phyloP scores from a whole-genome alignment of 495 filamentous ascomycete species.

The Penicillium nucicola region DNA sequence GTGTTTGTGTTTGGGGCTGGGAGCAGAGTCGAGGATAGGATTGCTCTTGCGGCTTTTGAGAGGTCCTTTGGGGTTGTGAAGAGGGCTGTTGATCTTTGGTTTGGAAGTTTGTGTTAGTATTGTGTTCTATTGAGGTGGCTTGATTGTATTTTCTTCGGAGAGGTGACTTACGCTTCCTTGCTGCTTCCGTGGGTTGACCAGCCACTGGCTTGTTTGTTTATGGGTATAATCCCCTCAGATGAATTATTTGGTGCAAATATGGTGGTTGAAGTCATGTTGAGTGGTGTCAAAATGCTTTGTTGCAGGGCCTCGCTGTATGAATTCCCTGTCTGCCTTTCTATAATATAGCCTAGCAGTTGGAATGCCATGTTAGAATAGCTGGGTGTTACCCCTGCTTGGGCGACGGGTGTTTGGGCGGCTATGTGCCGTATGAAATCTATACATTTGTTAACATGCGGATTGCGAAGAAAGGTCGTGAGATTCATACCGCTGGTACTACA shows the following conservation, averaged over 20 bases:
- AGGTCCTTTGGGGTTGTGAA: constrained; percentile 28
- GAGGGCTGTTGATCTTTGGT: constrained; percentile 21
- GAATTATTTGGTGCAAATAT: constrained; percentile 33
- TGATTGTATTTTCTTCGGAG: too few species aligned
- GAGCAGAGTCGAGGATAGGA: constrained; percentile 46
- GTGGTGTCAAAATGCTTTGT: constrained; percentile 32
- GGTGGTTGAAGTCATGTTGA: constrained; percentile 40
- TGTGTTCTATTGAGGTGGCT: neutral
- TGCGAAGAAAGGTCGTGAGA: neutral
- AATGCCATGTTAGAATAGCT: constrained; percentile 57
- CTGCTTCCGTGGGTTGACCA: constrained; percentile 16
- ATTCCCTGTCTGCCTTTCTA: constrained; percentile 48
- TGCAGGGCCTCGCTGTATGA: constrained; percentile 40
- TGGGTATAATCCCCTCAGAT: constrained; percentile 40
- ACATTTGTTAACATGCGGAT: neutral
- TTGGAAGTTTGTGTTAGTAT: constrained; percentile 6
- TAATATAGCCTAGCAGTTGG: constrained; percentile 50
- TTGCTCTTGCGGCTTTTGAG: constrained; percentile 40
- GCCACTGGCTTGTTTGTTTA: constrained; percentile 16
- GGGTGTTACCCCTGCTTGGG: constrained; percentile 30
- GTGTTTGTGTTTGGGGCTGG: constrained; percentile 32
- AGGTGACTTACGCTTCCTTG: constrained; percentile 21
- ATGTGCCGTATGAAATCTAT: constrained; percentile 8
- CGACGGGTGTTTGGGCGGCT: neutral
- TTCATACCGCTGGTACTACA: constrained; percentile 9